Evolutionary conservation across 1,284 basidiomycete genomes (phyloP).

Genomic region (Puccinia brachypodii): DNA sequence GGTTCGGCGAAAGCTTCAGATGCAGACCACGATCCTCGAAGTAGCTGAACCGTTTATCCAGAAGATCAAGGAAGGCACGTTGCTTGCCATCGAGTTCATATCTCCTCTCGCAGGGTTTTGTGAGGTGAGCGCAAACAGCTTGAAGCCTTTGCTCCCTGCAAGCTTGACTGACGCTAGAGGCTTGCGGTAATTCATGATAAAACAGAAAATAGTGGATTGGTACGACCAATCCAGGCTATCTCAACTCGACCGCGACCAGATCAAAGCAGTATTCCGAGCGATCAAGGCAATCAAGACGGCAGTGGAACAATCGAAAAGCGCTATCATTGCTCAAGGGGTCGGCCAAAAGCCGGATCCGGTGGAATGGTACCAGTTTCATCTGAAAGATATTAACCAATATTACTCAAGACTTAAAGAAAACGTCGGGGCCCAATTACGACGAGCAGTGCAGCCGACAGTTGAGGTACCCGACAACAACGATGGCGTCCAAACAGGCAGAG

Average conservation of each 20-base stretch:
- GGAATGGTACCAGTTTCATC: neutral
- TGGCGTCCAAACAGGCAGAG: no score
- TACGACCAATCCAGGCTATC: neutral
- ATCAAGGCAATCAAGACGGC: neutral
- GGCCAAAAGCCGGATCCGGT: neutral
- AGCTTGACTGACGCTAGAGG: no score
- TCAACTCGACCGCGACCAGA: neutral
- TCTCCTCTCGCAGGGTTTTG: neutral
- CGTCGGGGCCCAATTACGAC: neutral
- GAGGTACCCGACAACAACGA: neutral
- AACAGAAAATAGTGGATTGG: neutral
- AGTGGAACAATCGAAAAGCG: neutral
- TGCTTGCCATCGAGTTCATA: constrained; percentile 13
- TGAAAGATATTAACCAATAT: neutral
- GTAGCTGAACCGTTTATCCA: neutral
- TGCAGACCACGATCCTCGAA: neutral
- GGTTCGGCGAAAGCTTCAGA: neutral
- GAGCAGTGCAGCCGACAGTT: neutral
- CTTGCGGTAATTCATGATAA: no score
- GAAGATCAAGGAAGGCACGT: neutral
- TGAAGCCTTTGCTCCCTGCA: no score
- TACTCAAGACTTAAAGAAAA: neutral
- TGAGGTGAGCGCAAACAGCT: neutral
- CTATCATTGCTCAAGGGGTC: neutral
- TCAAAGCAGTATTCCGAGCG: neutral